Evolutionary conservation across 208 protist species (phyloP).

Genomic region (Leishmania aethiopica): DNA sequence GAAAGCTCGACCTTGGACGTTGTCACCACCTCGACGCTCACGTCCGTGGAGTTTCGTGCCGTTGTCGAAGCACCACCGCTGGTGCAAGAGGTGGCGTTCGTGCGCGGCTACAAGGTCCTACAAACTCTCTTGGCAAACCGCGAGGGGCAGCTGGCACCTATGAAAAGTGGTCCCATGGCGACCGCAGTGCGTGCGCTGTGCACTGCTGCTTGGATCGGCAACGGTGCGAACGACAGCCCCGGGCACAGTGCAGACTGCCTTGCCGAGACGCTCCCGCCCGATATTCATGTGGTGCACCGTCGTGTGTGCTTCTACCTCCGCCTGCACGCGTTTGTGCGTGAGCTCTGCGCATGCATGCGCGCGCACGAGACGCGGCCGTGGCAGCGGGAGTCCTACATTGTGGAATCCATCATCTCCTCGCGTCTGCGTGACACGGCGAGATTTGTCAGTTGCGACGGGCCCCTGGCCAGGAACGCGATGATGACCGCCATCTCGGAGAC

Average conservation of each 20-base stretch:
- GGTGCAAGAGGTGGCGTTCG: conserved; percentile 8
- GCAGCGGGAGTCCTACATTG: conserved; percentile 1
- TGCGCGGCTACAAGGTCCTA: conserved; percentile 16
- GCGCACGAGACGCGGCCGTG: background rate
- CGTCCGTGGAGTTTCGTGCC: conserved; percentile 16
- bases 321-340: conserved; percentile 16
- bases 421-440: conserved; percentile 7
- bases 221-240: background rate
- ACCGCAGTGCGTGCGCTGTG: background rate
- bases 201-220: background rate
- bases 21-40: background rate
- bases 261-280: background rate
- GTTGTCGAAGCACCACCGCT: conserved; percentile 23
- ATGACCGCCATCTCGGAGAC: background rate
- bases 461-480: background rate
- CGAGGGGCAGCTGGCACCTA: background rate
- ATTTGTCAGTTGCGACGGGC: background rate
- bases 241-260: background rate
- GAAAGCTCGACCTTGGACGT: background rate
- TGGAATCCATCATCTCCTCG: conserved; percentile 13
- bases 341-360: background rate
- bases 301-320: conserved; percentile 21
- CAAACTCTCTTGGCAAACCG: conserved; percentile 1
- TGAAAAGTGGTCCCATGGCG: background rate
- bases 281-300: background rate